Percentiles rank a stretch among this genome's conserved stretches.
Evolutionary conservation across 768 basidiomycete genomes (phyloP).

Genomic region (Termitomyces titanicus): DNA sequence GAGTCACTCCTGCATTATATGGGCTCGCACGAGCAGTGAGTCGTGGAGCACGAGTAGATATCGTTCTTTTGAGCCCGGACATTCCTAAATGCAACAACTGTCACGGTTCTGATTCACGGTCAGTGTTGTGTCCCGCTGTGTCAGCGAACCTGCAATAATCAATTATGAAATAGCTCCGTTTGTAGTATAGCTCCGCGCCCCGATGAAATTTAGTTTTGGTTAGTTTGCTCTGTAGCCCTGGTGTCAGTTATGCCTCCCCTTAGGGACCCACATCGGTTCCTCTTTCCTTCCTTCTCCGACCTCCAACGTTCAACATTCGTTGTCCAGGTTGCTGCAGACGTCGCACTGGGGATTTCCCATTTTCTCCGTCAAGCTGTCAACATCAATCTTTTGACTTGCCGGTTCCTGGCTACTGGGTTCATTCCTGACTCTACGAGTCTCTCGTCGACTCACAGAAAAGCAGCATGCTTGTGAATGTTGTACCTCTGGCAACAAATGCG

Average conservation of each 20-base stretch:
- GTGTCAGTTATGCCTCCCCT: not conserved
- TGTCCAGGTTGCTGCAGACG: not conserved
- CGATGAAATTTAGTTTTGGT: slow-evolving; percentile 11
- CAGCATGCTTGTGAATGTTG: slow-evolving; percentile 16
- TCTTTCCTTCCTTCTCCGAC: slow-evolving; percentile 1
- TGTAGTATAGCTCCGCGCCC: slow-evolving; percentile 4
- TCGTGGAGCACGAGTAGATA: slow-evolving; percentile 23
- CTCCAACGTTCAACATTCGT: not conserved
- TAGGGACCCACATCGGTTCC: slow-evolving; percentile 2
- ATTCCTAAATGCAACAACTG: slow-evolving; percentile 5
- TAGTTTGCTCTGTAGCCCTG: slow-evolving; percentile 15
- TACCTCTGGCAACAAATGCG: slow-evolving; percentile 12
- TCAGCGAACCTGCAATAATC: not conserved
- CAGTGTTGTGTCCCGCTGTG: too few relatives aligned
- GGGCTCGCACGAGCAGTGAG: slow-evolving; percentile 39
- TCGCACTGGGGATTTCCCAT: not conserved
- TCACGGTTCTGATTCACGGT: too few relatives aligned
- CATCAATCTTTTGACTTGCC: not conserved
- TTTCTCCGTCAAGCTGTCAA: not conserved
- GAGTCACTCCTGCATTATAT: slow-evolving; percentile 39
- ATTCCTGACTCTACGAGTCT: slow-evolving; percentile 6
- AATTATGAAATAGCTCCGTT: slow-evolving; percentile 9
- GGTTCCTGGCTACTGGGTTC: not conserved
- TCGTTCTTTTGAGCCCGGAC: slow-evolving; percentile 15
- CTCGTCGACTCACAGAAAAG: not conserved